These are phyloP conservation scores for Chenopodium quinoa DNA, from an alignment of 148 eudicot genomes.

Conservation along the genomic window DNA sequence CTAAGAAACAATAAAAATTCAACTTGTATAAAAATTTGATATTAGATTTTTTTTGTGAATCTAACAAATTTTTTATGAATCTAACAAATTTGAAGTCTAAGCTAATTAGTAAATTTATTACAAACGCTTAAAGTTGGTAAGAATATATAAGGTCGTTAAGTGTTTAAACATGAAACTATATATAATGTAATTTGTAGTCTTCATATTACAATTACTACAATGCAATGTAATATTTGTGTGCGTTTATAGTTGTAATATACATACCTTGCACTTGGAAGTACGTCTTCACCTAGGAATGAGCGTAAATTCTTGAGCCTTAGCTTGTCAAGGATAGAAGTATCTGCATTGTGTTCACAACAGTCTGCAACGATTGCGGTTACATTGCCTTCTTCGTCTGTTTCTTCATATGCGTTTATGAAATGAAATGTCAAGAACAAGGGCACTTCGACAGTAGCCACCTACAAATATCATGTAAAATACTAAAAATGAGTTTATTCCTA, in stretches of 20 bases:
- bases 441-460: slow-evolving; percentile 97
- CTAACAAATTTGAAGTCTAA: too few species aligned
- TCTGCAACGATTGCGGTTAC: slow-evolving; percentile 72
- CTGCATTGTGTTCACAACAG: slow-evolving; percentile 91
- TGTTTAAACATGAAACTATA: too few species aligned
- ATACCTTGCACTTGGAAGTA: slow-evolving; percentile 90
- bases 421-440: slow-evolving; percentile 91
- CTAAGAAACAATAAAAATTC: too few species aligned
- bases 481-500: neutral
- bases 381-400: slow-evolving; percentile 73
- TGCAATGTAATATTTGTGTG: too few species aligned
- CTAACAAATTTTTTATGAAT: too few species aligned
- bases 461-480: neutral
- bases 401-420: slow-evolving; percentile 96
- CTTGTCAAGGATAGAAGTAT: slow-evolving; percentile 77
- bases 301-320: slow-evolving; percentile 71
- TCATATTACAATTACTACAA: too few species aligned
- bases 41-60: too few species aligned
- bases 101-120: too few species aligned
- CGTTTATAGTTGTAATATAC: neutral
- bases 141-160: too few species aligned
- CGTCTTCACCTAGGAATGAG: slow-evolving; percentile 57
- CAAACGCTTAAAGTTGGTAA: too few species aligned
- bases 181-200: too few species aligned
- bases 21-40: too few species aligned